Evolutionary conservation across 2,329 filamentous ascomycete genomes (phyloP).

Genomic region (Cercospora sp.): DNA sequence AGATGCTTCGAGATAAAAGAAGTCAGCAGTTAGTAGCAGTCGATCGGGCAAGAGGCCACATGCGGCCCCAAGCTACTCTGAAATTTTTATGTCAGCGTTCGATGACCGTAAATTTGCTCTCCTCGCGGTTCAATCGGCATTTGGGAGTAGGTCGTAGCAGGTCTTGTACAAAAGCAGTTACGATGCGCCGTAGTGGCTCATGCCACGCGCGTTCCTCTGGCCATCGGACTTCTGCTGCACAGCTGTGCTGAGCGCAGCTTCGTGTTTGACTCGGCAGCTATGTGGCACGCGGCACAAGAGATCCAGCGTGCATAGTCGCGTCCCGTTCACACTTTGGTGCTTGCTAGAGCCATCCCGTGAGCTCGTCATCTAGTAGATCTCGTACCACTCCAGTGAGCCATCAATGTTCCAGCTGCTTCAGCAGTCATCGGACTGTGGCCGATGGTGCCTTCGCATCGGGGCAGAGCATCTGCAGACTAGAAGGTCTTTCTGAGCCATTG

Average conservation of each 20-base stretch:
- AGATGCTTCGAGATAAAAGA: not conserved
- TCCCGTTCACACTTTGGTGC: not conserved
- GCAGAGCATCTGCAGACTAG: not conserved
- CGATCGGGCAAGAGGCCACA: not conserved
- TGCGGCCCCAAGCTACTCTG: not conserved
- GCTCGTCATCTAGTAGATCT: not conserved
- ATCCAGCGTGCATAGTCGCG: not conserved
- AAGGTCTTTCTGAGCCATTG: not conserved
- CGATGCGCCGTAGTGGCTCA: not conserved
- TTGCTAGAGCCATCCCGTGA: not conserved
- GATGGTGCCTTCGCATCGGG: not conserved
- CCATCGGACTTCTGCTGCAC: not conserved
- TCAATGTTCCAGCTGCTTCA: not conserved
- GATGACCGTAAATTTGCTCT: not conserved
- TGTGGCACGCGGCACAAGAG: not conserved
- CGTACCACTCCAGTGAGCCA: not conserved
- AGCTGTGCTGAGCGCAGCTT: not conserved
- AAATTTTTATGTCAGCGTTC: not conserved
- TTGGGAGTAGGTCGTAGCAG: not conserved
- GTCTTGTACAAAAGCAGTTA: not conserved
- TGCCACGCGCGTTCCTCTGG: not conserved
- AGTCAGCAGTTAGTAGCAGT: not conserved
- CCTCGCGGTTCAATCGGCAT: not conserved
- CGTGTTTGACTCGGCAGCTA: slow-evolving; percentile 3
- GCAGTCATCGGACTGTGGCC: not conserved